These are phyloP conservation scores for Collybia mongolica DNA, from an alignment of 768 basidiomycete genomes.

Conservation along the genomic window DNA sequence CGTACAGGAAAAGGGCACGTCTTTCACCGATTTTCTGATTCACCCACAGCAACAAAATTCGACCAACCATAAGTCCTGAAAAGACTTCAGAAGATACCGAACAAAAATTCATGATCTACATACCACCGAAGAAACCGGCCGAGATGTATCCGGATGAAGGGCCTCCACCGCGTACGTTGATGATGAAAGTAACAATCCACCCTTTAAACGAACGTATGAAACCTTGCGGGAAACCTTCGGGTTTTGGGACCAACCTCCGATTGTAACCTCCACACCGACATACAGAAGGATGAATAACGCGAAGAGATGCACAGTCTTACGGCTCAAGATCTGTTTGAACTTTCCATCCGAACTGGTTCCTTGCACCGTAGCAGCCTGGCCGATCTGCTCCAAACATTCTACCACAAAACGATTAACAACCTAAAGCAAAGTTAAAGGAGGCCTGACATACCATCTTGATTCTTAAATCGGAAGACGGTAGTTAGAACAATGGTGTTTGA, in stretches of 20 bases:
- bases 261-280: slow-evolving; percentile 66
- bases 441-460: slow-evolving; percentile 57
- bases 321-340: slow-evolving; percentile 49
- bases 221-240: neutral
- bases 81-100: neutral
- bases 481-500: slow-evolving; percentile 51
- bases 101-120: neutral
- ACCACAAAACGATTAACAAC: neutral
- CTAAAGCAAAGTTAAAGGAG: neutral
- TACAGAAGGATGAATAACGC: slow-evolving; percentile 66
- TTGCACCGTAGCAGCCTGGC: slow-evolving; percentile 36
- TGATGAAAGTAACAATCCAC: slow-evolving; percentile 68
- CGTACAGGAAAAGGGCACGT: slow-evolving; percentile 50
- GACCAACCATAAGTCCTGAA: slow-evolving; percentile 54
- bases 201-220: slow-evolving; percentile 30
- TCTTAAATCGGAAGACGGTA: slow-evolving; percentile 61
- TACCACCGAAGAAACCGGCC: slow-evolving; percentile 23
- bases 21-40: slow-evolving; percentile 58
- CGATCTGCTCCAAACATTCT: slow-evolving; percentile 52
- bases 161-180: slow-evolving; percentile 31
- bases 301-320: slow-evolving; percentile 56
- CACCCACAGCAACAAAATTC: slow-evolving; percentile 51
- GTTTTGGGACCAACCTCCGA: slow-evolving; percentile 32
- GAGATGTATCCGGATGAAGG: slow-evolving; percentile 27
- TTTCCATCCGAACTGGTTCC: slow-evolving; percentile 27